These are phyloP conservation scores for Arbutus unedo DNA, from an alignment of 148 eudicot species.

Conservation along the genomic window DNA sequence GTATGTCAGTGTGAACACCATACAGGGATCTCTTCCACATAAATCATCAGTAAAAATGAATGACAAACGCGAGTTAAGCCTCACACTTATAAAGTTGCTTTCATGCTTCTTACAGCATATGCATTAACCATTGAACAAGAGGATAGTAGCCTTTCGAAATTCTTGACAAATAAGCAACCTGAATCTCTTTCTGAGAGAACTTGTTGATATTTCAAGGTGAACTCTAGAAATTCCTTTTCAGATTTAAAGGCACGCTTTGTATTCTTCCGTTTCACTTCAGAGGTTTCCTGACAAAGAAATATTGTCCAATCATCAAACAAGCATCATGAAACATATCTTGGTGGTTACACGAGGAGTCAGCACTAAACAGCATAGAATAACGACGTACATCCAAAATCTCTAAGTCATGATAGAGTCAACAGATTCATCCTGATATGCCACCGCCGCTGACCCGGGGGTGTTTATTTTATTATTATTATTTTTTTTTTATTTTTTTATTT, in stretches of 20 bases:
- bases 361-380: constrained; percentile 1
- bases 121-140: background rate
- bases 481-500: too few species aligned
- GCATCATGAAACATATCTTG: background rate
- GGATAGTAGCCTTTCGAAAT: background rate
- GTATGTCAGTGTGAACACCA: constrained; percentile 1
- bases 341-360: background rate
- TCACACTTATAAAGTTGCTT: background rate
- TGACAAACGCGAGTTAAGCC: background rate
- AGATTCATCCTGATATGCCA: background rate
- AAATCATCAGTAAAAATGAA: background rate
- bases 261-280: constrained; percentile 78
- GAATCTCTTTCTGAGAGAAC: constrained; percentile 87
- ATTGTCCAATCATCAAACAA: constrained; percentile 1
- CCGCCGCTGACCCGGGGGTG: background rate
- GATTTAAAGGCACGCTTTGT: constrained; percentile 74
- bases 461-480: background rate
- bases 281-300: constrained; percentile 46
- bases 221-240: constrained; percentile 90
- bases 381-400: background rate
- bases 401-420: background rate
- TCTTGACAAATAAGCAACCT: constrained; percentile 40
- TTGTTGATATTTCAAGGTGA: constrained; percentile 84
- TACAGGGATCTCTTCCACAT: background rate
- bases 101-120: background rate